A percentile compares a stretch with the other conserved stretches of the same genome.
These are phyloP conservation scores for Fusarium oligoseptatum DNA, from an alignment of 2,329 filamentous ascomycete genomes.

Conservation along the genomic window DNA sequence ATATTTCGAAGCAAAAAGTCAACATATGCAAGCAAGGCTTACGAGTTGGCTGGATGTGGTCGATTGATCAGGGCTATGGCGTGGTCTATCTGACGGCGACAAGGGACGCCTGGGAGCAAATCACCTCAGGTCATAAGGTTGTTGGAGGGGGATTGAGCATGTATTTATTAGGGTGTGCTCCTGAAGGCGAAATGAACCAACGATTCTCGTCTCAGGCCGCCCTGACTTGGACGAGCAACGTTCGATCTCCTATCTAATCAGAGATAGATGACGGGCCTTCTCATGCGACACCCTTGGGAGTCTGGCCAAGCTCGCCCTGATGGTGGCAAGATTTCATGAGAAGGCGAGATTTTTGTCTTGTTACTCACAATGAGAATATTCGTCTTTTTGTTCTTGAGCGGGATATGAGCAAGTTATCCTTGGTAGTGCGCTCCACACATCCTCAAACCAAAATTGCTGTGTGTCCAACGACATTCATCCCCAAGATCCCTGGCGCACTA, in stretches of 20 bases:
- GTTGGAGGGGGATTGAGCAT: slow-evolving; percentile 47
- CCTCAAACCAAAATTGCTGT: slow-evolving; percentile 6
- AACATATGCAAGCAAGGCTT: slow-evolving; percentile 16
- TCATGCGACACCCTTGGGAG: slow-evolving; percentile 17
- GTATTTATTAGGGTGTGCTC: slow-evolving; percentile 38
- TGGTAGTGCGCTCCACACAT: slow-evolving; percentile 19
- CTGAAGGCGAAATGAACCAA: slow-evolving; percentile 26
- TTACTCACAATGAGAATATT: neutral
- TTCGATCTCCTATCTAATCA: slow-evolving; percentile 35
- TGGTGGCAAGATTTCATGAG: slow-evolving; percentile 25
- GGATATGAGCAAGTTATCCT: slow-evolving; percentile 43
- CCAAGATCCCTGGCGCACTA: slow-evolving; percentile 16
- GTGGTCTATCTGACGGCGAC: slow-evolving; percentile 43
- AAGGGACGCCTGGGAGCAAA: slow-evolving; percentile 37
- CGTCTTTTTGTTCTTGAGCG: slow-evolving; percentile 12
- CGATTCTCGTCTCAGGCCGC: slow-evolving; percentile 39
- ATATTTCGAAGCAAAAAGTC: slow-evolving; percentile 2
- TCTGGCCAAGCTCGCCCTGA: slow-evolving; percentile 21
- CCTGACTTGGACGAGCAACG: slow-evolving; percentile 33
- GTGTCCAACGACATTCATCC: neutral
- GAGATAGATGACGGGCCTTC: slow-evolving; percentile 22
- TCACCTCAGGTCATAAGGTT: slow-evolving; percentile 44
- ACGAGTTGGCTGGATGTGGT: slow-evolving; percentile 17
- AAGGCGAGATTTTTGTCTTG: neutral
- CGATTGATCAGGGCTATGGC: slow-evolving; percentile 41